Evolutionary conservation across 768 basidiomycete genomes (phyloP).

Genomic region (Trametes sanguinea): DNA sequence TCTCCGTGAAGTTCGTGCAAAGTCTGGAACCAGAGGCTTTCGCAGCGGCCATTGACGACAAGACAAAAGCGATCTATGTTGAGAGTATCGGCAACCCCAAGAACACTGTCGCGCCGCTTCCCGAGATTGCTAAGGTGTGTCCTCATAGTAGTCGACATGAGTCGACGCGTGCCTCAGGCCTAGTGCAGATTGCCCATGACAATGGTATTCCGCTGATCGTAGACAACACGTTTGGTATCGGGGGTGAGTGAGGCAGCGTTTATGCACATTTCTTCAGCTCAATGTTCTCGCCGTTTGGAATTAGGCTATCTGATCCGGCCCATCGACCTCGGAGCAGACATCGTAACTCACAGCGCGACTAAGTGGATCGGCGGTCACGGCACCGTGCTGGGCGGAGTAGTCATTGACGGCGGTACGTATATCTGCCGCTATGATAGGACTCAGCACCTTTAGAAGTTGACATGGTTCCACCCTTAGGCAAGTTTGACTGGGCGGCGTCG

Average conservation of each 20-base stretch:
- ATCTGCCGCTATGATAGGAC: neutral
- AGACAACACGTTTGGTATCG: conserved; percentile 79
- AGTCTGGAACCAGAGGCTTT: conserved; percentile 58
- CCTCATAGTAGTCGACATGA: no score
- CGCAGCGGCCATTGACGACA: conserved; percentile 68
- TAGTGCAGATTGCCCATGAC: conserved; percentile 62
- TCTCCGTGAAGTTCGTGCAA: conserved; percentile 65
- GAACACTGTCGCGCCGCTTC: conserved; percentile 64
- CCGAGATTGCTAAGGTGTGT: conserved; percentile 64
- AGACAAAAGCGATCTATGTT: conserved; percentile 74
- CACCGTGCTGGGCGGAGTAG: conserved; percentile 74
- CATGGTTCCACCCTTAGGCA: conserved; percentile 39
- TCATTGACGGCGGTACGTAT: conserved; percentile 65
- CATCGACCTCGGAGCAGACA: conserved; percentile 75
- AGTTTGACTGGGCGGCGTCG: conserved; percentile 71
- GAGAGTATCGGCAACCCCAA: conserved; percentile 82
- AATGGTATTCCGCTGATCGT: conserved; percentile 77
- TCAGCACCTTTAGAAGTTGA: neutral
- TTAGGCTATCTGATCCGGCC: conserved; percentile 63
- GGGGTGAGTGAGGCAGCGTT: conserved; percentile 44
- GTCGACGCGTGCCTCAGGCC: neutral
- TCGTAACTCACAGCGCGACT: conserved; percentile 76
- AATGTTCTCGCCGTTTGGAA: no score
- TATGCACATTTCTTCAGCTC: no score
- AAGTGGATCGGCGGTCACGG: conserved; percentile 89